Evolutionary conservation across 1,139 yeast species (phyloP).

Genomic region (Ogataea hybrid): DNA sequence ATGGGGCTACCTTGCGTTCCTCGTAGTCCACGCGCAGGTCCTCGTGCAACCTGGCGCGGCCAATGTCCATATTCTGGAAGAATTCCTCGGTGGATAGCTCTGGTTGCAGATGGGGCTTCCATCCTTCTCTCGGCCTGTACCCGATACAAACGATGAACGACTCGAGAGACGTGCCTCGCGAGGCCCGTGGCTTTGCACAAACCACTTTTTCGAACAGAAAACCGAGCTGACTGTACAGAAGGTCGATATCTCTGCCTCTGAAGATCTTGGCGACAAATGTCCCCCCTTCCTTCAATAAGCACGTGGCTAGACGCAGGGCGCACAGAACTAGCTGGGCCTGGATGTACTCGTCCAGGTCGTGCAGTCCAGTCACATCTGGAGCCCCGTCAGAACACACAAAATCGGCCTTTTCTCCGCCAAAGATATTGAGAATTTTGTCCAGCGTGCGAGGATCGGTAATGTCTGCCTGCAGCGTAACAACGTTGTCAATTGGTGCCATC

Average conservation of each 20-base stretch:
- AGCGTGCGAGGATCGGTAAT: slow-evolving; percentile 94
- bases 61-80: slow-evolving; percentile 58
- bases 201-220: slow-evolving; percentile 79
- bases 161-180: slow-evolving; percentile 91
- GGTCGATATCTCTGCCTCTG: slow-evolving; percentile 92
- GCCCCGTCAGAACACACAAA: slow-evolving; percentile 98
- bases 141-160: slow-evolving; percentile 92
- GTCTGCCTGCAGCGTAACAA: slow-evolving; percentile 89
- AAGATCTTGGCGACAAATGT: slow-evolving; percentile 93
- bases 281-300: slow-evolving; percentile 85
- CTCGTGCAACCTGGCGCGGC: slow-evolving; percentile 43
- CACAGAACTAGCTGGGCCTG: slow-evolving; percentile 92
- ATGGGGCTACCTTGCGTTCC: slow-evolving; percentile 76
- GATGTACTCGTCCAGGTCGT: slow-evolving; percentile 93
- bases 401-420: slow-evolving; percentile 92
- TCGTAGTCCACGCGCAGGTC: slow-evolving; percentile 46
- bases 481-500: slow-evolving; percentile 91
- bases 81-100: slow-evolving; percentile 70
- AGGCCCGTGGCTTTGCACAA: slow-evolving; percentile 94
- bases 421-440: slow-evolving; percentile 66
- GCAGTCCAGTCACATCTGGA: slow-evolving; percentile 97
- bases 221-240: slow-evolving; percentile 85
- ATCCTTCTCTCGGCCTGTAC: slow-evolving; percentile 74
- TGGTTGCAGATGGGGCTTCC: slow-evolving; percentile 66
- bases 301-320: slow-evolving; percentile 87